A percentile compares a stretch with the other conserved stretches of the same genome.
Evolutionary conservation across 495 filamentous ascomycete species (phyloP).

Genomic region (Penicillium dipodomyicola): DNA sequence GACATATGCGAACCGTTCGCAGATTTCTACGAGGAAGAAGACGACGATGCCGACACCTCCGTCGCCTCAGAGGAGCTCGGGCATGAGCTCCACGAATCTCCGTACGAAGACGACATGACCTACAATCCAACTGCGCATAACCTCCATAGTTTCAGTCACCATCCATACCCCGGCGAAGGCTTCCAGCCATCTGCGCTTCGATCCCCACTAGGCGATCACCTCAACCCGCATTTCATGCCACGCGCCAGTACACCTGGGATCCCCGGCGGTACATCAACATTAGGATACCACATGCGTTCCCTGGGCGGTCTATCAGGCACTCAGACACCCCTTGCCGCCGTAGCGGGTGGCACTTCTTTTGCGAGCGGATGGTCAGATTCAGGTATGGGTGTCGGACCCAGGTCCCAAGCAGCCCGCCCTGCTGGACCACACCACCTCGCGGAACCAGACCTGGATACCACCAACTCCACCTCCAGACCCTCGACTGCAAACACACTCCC

Average conservation of each 20-base stretch:
- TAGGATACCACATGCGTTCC: conserved; percentile 84
- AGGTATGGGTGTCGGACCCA: conserved; percentile 22
- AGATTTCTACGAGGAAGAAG: conserved; percentile 93
- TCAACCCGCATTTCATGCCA: conserved; percentile 61
- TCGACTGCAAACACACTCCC: conserved; percentile 43
- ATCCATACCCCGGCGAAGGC: conserved; percentile 29
- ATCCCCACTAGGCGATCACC: conserved; percentile 50
- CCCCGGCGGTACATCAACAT: conserved; percentile 80
- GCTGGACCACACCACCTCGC: conserved; percentile 16
- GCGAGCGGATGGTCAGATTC: conserved; percentile 51
- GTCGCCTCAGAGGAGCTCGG: conserved; percentile 44
- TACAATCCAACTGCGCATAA: conserved; percentile 25
- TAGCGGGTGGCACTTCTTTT: conserved; percentile 66
- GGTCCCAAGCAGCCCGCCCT: conserved; percentile 16
- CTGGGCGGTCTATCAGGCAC: conserved; percentile 73
- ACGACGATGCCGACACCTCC: conserved; percentile 43
- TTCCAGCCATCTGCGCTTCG: conserved; percentile 38
- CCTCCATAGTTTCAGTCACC: conserved; percentile 25
- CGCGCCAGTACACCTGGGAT: conserved; percentile 73
- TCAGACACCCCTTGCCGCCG: conserved; percentile 82
- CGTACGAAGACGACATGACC: conserved; percentile 37
- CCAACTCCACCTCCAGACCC: conserved; percentile 41
- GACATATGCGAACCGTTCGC: conserved; percentile 93
- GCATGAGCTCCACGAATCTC: conserved; percentile 28
- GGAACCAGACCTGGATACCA: conserved; percentile 36